phyloP scores from a whole-genome alignment of 441 rosid species.

The Rhodomyrtus psidioides region DNA sequence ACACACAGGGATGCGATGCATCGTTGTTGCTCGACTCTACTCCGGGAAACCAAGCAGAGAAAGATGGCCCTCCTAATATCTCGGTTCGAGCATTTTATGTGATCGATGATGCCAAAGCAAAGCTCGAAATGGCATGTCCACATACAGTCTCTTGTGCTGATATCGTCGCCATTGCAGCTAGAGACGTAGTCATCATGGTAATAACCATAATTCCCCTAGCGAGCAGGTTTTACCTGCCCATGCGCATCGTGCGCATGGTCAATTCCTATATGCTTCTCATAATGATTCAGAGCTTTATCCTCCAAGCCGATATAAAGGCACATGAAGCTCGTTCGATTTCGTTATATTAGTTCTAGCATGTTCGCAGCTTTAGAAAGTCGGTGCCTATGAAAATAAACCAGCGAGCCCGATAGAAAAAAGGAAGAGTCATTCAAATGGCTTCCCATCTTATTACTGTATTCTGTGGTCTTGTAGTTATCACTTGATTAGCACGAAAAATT shows the following conservation, averaged over 20 bases:
- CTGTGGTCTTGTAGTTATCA: not conserved
- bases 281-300: not conserved
- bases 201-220: not conserved
- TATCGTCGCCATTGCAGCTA: constrained; percentile 54
- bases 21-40: constrained; percentile 62
- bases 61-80: constrained; percentile 69
- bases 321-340: not conserved
- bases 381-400: not conserved
- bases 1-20: constrained; percentile 67
- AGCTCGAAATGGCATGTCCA: constrained; percentile 66
- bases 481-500: not conserved
- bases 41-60: constrained; percentile 61
- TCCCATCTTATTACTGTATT: not conserved
- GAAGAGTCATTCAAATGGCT: not conserved
- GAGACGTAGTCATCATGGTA: constrained; percentile 68
- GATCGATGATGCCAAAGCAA: constrained; percentile 55
- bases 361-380: not conserved
- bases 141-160: constrained; percentile 61
- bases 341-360: not conserved
- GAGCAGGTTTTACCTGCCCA: not conserved
- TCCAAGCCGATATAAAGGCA: not conserved
- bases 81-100: constrained; percentile 70
- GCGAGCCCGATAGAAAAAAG: not conserved
- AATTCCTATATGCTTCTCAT: not conserved
- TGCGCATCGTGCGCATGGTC: not conserved